Conservation (phyloP, 768 basidiomycete genomes). For the Trametes cubensis region DNA sequence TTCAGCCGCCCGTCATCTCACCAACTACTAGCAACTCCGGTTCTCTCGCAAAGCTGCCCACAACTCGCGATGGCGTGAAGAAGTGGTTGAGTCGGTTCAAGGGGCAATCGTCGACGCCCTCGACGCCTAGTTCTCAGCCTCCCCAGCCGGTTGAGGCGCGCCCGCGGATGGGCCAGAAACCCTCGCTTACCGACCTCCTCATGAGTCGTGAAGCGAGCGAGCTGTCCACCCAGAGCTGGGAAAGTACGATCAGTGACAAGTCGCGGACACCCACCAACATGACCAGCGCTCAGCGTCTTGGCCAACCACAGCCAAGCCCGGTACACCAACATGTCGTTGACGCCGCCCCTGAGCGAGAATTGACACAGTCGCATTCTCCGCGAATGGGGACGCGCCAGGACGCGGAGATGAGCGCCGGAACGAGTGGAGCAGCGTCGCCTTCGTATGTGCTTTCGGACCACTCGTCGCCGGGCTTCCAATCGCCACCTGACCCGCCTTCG, state of each 20-base stretch:
- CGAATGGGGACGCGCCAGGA: constrained; percentile 5
- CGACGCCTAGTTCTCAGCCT: constrained; percentile 32
- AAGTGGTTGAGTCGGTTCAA: constrained; percentile 72
- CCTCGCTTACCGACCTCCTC: constrained; percentile 69
- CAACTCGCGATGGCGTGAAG: constrained; percentile 75
- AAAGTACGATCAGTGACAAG: constrained; percentile 55
- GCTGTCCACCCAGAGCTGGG: constrained; percentile 59
- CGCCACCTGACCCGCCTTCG: constrained; percentile 55
- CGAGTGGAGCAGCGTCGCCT: constrained; percentile 25
- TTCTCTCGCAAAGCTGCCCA: constrained; percentile 57
- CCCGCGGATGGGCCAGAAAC: constrained; percentile 52
- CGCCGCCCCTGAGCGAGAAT: constrained; percentile 3
- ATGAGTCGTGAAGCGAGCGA: constrained; percentile 59
- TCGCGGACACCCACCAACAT: constrained; percentile 51
- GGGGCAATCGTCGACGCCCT: constrained; percentile 44
- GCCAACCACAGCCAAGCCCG: constrained; percentile 9
- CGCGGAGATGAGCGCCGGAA: constrained; percentile 19
- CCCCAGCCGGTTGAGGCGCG: constrained; percentile 32
- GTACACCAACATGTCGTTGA: neutral
- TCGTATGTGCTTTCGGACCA: constrained; percentile 23
- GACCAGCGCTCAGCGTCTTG: constrained; percentile 24
- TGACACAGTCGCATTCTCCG: constrained; percentile 14
- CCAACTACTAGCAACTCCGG: constrained; percentile 45
- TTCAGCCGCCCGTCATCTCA: constrained; percentile 14
- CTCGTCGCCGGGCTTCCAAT: constrained; percentile 31